Evolutionary conservation across 148 eudicot genomes (phyloP).

Genomic region (Bassia scoparia): DNA sequence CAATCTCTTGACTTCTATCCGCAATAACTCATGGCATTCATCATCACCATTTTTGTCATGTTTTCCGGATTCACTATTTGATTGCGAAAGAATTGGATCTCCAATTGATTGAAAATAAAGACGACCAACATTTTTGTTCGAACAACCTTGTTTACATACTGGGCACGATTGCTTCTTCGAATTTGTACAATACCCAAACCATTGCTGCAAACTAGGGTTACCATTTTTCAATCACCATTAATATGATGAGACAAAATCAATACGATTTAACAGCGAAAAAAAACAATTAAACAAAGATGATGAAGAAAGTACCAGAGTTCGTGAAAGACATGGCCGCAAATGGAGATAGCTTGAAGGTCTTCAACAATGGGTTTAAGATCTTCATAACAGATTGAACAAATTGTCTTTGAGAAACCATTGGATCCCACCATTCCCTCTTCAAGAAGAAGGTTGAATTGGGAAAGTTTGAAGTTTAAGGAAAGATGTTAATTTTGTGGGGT

Average conservation of each 20-base stretch:
- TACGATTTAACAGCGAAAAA: background rate
- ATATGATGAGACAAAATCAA: background rate
- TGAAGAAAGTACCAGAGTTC: slow-evolving; percentile 68
- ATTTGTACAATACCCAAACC: slow-evolving; percentile 78
- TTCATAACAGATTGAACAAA: slow-evolving; percentile 93
- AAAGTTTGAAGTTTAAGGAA: background rate
- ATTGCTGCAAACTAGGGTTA: slow-evolving; percentile 82
- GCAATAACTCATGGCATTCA: slow-evolving; percentile 49
- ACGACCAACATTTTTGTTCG: slow-evolving; percentile 50
- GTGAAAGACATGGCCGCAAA: slow-evolving; percentile 97
- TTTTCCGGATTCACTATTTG: slow-evolving; percentile 45
- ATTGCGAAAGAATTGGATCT: slow-evolving; percentile 44
- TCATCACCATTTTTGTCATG: background rate
- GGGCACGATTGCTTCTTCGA: slow-evolving; percentile 78
- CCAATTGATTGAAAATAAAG: slow-evolving; percentile 90
- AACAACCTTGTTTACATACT: slow-evolving; percentile 81
- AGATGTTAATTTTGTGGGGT: background rate
- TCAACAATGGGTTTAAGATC: slow-evolving; percentile 84
- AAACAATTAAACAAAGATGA: background rate
- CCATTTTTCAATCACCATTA: slow-evolving; percentile 2
- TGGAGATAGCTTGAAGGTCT: slow-evolving; percentile 88
- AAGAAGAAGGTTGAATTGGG: background rate
- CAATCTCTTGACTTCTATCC: slow-evolving; percentile 55
- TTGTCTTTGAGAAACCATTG: slow-evolving; percentile 52
- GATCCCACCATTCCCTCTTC: slow-evolving; percentile 20